Conservation (phyloP, 768 basidiomycete genomes). For the Phylloporus scabripes region DNA sequence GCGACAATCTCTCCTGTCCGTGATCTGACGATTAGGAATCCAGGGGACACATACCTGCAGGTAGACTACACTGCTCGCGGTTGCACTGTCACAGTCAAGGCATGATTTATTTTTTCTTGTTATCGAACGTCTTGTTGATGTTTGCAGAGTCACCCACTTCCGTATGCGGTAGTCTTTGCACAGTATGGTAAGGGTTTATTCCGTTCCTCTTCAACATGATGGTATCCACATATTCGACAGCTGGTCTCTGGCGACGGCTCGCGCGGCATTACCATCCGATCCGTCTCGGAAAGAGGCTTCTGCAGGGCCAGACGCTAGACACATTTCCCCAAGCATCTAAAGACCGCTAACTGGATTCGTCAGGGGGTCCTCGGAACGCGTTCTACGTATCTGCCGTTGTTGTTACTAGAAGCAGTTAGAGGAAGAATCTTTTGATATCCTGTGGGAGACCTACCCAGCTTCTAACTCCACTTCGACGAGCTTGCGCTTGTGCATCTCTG, state of each 20-base stretch:
- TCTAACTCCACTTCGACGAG: constrained; percentile 53
- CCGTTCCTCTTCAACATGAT: neutral
- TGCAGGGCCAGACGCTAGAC: constrained; percentile 44
- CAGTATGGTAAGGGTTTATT: constrained; percentile 44
- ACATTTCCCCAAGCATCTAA: constrained; percentile 37
- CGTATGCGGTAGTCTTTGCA: constrained; percentile 47
- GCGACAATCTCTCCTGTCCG: neutral
- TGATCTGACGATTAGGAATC: neutral
- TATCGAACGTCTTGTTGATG: neutral
- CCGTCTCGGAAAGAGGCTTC: constrained; percentile 43
- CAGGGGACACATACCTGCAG: constrained; percentile 27
- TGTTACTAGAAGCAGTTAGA: constrained; percentile 12
- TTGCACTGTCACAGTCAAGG: constrained; percentile 18
- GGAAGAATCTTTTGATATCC: neutral
- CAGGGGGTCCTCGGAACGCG: constrained; percentile 14
- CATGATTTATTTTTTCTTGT: neutral
- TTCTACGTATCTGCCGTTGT: constrained; percentile 25
- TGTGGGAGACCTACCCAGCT: constrained; percentile 40
- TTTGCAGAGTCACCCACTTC: constrained; percentile 48
- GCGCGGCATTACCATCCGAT: constrained; percentile 55
- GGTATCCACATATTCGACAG: constrained; percentile 26
- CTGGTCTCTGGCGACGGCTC: constrained; percentile 44
- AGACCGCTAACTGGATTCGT: constrained; percentile 2
- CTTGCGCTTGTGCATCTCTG: constrained; percentile 67
- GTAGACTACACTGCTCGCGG: constrained; percentile 25